phyloP scores from a whole-genome alignment of 1,139 yeast genomes.

The Suhomyces ambrosiae region DNA sequence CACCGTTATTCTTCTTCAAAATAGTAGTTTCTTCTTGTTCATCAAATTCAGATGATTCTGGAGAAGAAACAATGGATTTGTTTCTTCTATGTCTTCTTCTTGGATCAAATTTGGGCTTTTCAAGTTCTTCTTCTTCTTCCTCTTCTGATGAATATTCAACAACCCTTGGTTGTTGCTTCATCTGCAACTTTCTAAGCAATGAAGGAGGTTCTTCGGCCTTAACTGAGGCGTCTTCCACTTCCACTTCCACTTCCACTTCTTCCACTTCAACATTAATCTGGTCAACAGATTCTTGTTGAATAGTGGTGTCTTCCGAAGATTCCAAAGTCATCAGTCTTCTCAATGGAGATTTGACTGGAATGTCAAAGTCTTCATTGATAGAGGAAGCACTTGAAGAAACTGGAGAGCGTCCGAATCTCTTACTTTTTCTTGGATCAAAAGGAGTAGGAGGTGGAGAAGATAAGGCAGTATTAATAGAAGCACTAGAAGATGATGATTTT shows the following conservation, averaged over 20 bases:
- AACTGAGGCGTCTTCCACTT: constrained; percentile 8
- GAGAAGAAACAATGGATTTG: constrained; percentile 16
- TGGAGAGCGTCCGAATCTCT: constrained; percentile 19
- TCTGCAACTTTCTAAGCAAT: constrained; percentile 15
- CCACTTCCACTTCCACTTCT: constrained; percentile 6
- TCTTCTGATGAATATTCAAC: constrained; percentile 11
- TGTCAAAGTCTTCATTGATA: constrained; percentile 15
- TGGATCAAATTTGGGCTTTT: constrained; percentile 21
- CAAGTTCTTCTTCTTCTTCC: constrained; percentile 13
- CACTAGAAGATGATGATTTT: constrained; percentile 14
- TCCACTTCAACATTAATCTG: constrained; percentile 8
- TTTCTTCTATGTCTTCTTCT: constrained; percentile 19
- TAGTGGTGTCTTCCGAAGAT: constrained; percentile 11
- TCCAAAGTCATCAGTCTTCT: constrained; percentile 14
- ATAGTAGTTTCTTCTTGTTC: constrained; percentile 16
- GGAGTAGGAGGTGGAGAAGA: constrained; percentile 19
- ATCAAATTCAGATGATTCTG: constrained; percentile 19
- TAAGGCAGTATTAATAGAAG: constrained; percentile 16
- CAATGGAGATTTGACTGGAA: constrained; percentile 19
- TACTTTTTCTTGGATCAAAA: constrained; percentile 27
- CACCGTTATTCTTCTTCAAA: constrained; percentile 9
- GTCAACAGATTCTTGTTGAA: constrained; percentile 11
- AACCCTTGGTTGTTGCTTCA: constrained; percentile 12
- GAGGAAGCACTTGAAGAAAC: constrained; percentile 19
- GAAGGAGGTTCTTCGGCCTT: constrained; percentile 13